Base-by-base conservation (phyloP, 257 asterid genomes). In the Solanum habrochaites region DNA sequence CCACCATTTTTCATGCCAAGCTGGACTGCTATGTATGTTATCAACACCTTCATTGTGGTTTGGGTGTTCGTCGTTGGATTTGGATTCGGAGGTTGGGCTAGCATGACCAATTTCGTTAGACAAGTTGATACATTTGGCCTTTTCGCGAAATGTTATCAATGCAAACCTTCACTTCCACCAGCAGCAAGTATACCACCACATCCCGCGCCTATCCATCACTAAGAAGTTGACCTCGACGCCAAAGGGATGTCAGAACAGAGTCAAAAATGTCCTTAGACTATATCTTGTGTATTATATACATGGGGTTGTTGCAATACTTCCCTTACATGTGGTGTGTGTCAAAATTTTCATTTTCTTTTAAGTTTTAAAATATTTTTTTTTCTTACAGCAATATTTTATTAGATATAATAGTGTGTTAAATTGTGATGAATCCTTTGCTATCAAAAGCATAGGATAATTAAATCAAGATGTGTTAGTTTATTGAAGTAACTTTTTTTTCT, bases 21-120 rank as follows among this genome's bases (percentile, higher is more conserved):
- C 83, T 96, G 99, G 99, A 90, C 94, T 5, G 98, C 90, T 21
- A 95, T 95, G 99, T 96, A 92, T 52, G 94, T 90, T 0, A 9
- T 96, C 3, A 96, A 96, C 91, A 89, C 85, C 12, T 96, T 96
- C 86, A 87, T 94, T 0, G 99, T 96, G 71, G 81, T 80, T 4
- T 96, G 99, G 99, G 89, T 95, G 11, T 23, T 95, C 0, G 91
- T 96, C 2, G 91, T 96, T 40, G 99, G 99, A 62, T 96, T 96
- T 37, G 99, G 99, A 80, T 96, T 96, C n/a, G 99, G 99, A 27
- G 99, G 99, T 10, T 96, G 99, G 99, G 99, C 99, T 12, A 96
- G 99, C 88, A 67, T 95, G 90, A 94, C 95, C 80, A 96, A 96
- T 83, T 96, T 96, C 15, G 93, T 95, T 1, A 90, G 3, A 77